Conservation (phyloP, 2,329 filamentous ascomycete genomes). For the Colletotrichum karsti region DNA sequence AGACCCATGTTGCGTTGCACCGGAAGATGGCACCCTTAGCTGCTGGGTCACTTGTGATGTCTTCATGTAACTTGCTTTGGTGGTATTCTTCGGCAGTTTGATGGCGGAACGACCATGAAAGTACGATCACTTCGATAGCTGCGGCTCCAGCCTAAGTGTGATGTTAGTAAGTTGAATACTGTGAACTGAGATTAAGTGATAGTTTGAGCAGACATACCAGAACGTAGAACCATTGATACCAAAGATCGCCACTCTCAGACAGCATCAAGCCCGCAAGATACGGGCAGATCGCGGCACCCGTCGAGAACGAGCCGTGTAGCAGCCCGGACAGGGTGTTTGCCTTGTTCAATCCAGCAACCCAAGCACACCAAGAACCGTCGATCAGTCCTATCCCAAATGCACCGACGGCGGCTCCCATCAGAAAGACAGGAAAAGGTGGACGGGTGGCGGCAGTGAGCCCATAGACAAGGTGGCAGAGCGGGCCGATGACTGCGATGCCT, state of each 20-base stretch:
- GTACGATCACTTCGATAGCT: constrained; percentile 61
- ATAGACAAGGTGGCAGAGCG: constrained; percentile 53
- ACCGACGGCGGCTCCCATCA: constrained; percentile 67
- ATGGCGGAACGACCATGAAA: constrained; percentile 67
- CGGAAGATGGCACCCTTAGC: constrained; percentile 36
- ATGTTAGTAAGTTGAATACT: accelerated
- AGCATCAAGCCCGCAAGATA: constrained; percentile 79
- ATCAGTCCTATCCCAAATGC: constrained; percentile 49
- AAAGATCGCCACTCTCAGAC: constrained; percentile 65
- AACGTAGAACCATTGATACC: constrained; percentile 81
- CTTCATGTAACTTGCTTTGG: constrained; percentile 43
- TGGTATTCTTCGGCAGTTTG: constrained; percentile 67
- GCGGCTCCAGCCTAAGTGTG: constrained; percentile 47
- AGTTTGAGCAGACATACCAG: constrained; percentile 57
- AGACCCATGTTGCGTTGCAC: constrained; percentile 47
- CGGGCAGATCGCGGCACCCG: constrained; percentile 75
- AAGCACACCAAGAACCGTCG: constrained; percentile 54
- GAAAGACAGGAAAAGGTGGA: constrained; percentile 73
- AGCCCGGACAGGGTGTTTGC: constrained; percentile 70
- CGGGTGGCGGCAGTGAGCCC: constrained; percentile 73
- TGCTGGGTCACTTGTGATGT: neutral
- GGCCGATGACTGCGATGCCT: constrained; percentile 48
- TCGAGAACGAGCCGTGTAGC: constrained; percentile 75
- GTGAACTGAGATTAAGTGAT: accelerated
- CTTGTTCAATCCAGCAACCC: constrained; percentile 48